Percentiles rank a stretch among this genome's conserved stretches.
phyloP scores from a whole-genome alignment of 345 rosid genomes.

The Hirschfeldia incana region DNA sequence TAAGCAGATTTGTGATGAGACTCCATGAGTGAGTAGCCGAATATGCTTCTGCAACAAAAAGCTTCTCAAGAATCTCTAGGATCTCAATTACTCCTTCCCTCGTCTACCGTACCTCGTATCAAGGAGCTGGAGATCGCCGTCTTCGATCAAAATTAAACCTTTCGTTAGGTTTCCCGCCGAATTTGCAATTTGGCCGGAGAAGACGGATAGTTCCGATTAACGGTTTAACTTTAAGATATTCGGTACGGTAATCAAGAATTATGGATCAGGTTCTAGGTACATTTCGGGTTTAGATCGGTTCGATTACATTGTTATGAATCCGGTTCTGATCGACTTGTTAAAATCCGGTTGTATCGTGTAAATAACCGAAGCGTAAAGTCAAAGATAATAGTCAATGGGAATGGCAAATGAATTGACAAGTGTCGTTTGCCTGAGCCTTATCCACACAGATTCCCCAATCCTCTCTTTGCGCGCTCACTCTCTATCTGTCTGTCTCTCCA shows the following conservation, averaged over 20 bases:
- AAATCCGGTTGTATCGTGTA: background rate
- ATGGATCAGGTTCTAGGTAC: background rate
- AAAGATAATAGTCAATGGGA: conserved; percentile 30
- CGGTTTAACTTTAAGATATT: background rate
- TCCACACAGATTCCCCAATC: conserved; percentile 34
- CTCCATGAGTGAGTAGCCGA: too few species aligned
- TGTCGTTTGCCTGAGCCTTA: conserved; percentile 57
- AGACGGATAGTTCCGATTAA: conserved; percentile 21
- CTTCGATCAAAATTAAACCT: background rate
- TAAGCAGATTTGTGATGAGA: too few species aligned
- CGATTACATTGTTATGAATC: background rate
- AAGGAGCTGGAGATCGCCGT: too few species aligned
- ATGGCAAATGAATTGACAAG: conserved; percentile 48
- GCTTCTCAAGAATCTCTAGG: too few species aligned
- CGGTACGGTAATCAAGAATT: background rate
- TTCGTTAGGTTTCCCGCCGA: background rate
- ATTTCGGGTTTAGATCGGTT: background rate
- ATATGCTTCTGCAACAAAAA: too few species aligned
- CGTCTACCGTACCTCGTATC: too few species aligned
- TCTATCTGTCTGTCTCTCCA: background rate
- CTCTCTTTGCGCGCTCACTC: conserved; percentile 24
- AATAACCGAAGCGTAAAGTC: conserved; percentile 10
- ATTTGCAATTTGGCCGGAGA: conserved; percentile 10
- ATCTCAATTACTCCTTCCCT: too few species aligned
- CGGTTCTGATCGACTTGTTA: background rate